Evolutionary conservation across 495 filamentous ascomycete genomes (phyloP).

Genomic region (Patellaria atrata): DNA sequence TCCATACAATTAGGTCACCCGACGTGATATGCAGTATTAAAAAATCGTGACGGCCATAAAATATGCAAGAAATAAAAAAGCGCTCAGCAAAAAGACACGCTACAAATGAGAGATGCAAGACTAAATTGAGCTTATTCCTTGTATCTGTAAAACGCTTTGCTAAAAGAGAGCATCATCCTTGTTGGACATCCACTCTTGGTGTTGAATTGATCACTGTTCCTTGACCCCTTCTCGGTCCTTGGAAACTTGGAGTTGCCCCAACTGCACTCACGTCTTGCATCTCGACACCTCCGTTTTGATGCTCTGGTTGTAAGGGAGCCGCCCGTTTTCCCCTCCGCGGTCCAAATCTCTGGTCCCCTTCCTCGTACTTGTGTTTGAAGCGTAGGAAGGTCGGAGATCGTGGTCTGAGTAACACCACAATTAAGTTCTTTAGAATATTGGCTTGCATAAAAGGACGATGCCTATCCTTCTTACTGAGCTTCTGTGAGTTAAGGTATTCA

Average conservation of each 20-base stretch:
- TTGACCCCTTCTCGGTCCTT: conserved; percentile 12
- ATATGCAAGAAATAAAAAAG: too few relatives aligned
- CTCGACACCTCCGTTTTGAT: conserved; percentile 41
- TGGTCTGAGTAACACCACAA: conserved; percentile 65
- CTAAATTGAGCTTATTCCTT: too few relatives aligned
- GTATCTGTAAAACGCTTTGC: too few relatives aligned
- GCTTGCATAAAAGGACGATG: conserved; percentile 83
- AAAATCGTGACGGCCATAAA: too few relatives aligned
- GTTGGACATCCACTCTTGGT: too few relatives aligned
- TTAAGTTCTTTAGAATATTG: conserved; percentile 62
- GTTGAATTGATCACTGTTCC: too few relatives aligned
- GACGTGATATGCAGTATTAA: too few relatives aligned
- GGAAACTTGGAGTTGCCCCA: conserved; percentile 10
- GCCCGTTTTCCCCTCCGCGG: conserved; percentile 41
- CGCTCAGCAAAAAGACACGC: too few relatives aligned
- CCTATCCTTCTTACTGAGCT: conserved; percentile 80
- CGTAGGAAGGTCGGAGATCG: conserved; percentile 79
- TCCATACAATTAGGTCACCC: too few relatives aligned
- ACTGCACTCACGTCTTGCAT: conserved; percentile 40
- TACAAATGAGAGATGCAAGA: too few relatives aligned
- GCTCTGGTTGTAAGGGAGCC: conserved; percentile 35
- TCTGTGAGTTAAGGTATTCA: conserved; percentile 90
- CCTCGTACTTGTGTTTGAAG: conserved; percentile 62
- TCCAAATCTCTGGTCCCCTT: conserved; percentile 78
- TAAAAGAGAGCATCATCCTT: too few relatives aligned